Conservation (phyloP, 352 stramenopile genomes). For the Globisporangium iwayamae region DNA sequence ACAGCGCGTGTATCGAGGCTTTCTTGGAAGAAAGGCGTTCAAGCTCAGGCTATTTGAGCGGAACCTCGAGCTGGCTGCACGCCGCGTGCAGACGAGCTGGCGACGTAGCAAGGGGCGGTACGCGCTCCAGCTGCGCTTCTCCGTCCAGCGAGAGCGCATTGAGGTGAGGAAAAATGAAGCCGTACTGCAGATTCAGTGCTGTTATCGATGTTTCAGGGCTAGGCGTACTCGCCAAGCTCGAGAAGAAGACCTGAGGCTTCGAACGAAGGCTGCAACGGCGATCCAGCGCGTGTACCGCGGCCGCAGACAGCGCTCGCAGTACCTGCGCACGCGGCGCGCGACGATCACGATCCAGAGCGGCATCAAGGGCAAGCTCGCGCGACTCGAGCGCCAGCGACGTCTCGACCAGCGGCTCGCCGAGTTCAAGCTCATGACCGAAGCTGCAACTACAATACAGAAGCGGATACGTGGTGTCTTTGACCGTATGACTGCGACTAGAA, state of each 20-base stretch:
- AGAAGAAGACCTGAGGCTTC: background rate
- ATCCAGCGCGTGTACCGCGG: conserved; percentile 44
- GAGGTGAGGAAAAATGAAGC: conserved; percentile 23
- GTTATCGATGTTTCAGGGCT: conserved; percentile 25
- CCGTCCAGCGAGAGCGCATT: conserved; percentile 37
- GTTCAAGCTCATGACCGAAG: conserved; percentile 9
- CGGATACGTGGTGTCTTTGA: conserved; percentile 27
- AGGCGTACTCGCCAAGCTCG: conserved; percentile 4
- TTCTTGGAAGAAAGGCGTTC: conserved; percentile 27
- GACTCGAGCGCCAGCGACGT: conserved; percentile 19
- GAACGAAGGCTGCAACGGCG: conserved; percentile 17
- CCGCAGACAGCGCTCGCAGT: conserved; percentile 16
- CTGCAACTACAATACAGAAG: conserved; percentile 30
- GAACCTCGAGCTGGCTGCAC: conserved; percentile 28
- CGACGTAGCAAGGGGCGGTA: conserved; percentile 37
- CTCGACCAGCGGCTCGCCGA: conserved; percentile 11
- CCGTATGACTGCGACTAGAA: conserved; percentile 20
- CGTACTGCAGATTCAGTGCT: conserved; percentile 39
- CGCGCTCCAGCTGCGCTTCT: conserved; percentile 48
- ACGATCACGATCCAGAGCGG: conserved; percentile 40
- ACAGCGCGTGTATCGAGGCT: conserved; percentile 38
- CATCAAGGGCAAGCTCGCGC: conserved; percentile 34
- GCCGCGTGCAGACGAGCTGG: conserved; percentile 48
- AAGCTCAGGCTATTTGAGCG: conserved; percentile 12
- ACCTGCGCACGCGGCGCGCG: conserved; percentile 20